A percentile compares a stretch with the other conserved stretches of the same genome.
These are phyloP conservation scores for Cyanodermella asteris DNA, from an alignment of 2,329 filamentous ascomycete genomes.

Conservation along the genomic window DNA sequence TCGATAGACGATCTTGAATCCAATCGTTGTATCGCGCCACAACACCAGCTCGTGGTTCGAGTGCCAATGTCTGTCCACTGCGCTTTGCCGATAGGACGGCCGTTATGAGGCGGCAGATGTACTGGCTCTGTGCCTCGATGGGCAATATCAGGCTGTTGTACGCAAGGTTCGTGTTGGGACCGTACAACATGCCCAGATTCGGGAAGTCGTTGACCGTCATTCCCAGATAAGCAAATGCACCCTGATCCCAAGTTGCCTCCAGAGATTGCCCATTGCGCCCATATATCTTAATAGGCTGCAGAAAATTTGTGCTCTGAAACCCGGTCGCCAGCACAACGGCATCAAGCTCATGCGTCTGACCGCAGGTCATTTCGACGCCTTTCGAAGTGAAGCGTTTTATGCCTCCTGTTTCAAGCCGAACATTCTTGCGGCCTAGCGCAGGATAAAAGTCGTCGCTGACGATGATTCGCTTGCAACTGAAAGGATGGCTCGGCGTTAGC, in stretches of 20 bases:
- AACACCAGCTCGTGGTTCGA: slow-evolving; percentile 4
- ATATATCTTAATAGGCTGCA: slow-evolving; percentile 1
- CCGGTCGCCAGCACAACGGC: slow-evolving; percentile 22
- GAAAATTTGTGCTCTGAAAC: slow-evolving; percentile 17
- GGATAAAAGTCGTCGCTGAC: slow-evolving; percentile 29
- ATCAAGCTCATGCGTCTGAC: slow-evolving; percentile 18
- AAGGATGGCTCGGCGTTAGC: slow-evolving; percentile 1
- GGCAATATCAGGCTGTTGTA: slow-evolving; percentile 18
- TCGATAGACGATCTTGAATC: slow-evolving; percentile 7
- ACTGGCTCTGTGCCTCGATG: slow-evolving; percentile 35
- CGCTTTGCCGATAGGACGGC: slow-evolving; percentile 25
- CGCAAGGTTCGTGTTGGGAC: slow-evolving; percentile 11
- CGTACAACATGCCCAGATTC: slow-evolving; percentile 12
- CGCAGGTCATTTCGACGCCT: slow-evolving; percentile 18
- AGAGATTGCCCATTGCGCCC: background rate
- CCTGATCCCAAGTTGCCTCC: background rate
- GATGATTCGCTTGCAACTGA: slow-evolving; percentile 2
- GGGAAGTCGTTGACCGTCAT: slow-evolving; percentile 8
- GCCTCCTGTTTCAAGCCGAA: slow-evolving; percentile 21
- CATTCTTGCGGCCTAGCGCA: slow-evolving; percentile 24
- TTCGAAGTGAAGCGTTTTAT: slow-evolving; percentile 10
- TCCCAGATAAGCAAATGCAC: background rate
- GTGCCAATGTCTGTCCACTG: slow-evolving; percentile 12
- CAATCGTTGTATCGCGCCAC: slow-evolving; percentile 8
- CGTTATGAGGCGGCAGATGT: slow-evolving; percentile 28